phyloP scores from a whole-genome alignment of 1,284 basidiomycete genomes.

The Meira nashicola region DNA sequence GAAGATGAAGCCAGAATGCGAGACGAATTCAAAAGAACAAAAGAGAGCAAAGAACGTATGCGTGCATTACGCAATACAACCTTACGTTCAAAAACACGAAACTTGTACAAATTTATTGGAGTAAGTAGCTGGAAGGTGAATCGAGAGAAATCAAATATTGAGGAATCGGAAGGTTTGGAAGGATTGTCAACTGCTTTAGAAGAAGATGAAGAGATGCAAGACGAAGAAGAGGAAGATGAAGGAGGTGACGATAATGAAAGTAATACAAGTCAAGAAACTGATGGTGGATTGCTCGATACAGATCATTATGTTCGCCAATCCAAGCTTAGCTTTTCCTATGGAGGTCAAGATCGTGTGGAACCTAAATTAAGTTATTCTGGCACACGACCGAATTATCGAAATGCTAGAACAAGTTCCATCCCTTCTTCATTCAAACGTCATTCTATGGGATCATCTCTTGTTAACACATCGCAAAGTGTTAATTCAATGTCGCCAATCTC shows the following conservation, averaged over 20 bases:
- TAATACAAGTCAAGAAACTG: slow-evolving; percentile 22
- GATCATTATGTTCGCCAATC: slow-evolving; percentile 35
- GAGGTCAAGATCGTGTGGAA: slow-evolving; percentile 19
- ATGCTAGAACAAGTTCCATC: no score
- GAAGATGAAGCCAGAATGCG: slow-evolving; percentile 7
- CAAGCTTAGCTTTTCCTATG: slow-evolving; percentile 43
- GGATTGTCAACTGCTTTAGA: slow-evolving; percentile 12
- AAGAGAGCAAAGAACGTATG: slow-evolving; percentile 41
- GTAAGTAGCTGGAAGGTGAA: slow-evolving; percentile 32
- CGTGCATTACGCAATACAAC: slow-evolving; percentile 40
- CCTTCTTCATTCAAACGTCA: no score
- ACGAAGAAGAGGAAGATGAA: slow-evolving; percentile 17
- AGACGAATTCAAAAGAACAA: slow-evolving; percentile 31
- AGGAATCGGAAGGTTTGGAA: slow-evolving; percentile 13
- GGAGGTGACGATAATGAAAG: slow-evolving; percentile 14
- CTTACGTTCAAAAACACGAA: slow-evolving; percentile 38
- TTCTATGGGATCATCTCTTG: no score
- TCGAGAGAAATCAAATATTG: slow-evolving; percentile 1
- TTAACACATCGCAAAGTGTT: no score
- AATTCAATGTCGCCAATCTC: no score
- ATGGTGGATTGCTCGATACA: slow-evolving; percentile 23
- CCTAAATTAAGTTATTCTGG: neutral
- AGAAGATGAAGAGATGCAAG: slow-evolving; percentile 24
- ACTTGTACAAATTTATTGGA: slow-evolving; percentile 41
- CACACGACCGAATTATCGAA: no score